These are phyloP conservation scores for Strigomonas culicis DNA, from an alignment of 208 protist genomes.

Conservation along the genomic window DNA sequence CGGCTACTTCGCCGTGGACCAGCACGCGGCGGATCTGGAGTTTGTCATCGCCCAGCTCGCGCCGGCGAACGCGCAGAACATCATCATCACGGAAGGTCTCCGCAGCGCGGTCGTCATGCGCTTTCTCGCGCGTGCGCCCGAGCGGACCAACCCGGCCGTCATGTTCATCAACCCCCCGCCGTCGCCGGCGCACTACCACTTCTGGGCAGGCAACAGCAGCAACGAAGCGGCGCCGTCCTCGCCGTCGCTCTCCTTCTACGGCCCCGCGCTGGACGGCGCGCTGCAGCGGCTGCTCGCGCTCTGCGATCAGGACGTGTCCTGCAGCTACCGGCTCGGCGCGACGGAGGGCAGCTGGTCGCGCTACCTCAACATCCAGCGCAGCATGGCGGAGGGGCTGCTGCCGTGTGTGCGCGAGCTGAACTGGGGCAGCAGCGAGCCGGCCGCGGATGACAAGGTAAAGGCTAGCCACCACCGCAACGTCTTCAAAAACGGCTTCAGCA, in stretches of 20 bases:
- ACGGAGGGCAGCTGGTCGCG: slow-evolving; percentile 34
- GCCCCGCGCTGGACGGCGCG: slow-evolving; percentile 25
- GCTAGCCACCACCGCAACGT: slow-evolving; percentile 1
- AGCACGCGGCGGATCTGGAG: slow-evolving; percentile 31
- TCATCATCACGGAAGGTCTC: slow-evolving; percentile 47
- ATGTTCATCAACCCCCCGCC: slow-evolving; percentile 31
- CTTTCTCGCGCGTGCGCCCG: slow-evolving; percentile 16
- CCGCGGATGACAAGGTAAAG: not conserved
- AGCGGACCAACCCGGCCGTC: slow-evolving; percentile 21
- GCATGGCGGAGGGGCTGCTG: slow-evolving; percentile 27
- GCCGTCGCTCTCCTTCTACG: slow-evolving; percentile 21
- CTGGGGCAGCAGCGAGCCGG: slow-evolving; percentile 21
- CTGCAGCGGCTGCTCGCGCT: slow-evolving; percentile 33
- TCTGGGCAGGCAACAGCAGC: not conserved
- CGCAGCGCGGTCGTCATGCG: slow-evolving; percentile 34
- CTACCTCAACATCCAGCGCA: slow-evolving; percentile 23
- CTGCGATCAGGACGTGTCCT: slow-evolving; percentile 35
- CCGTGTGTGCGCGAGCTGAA: slow-evolving; percentile 35
- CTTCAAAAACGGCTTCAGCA: too few species aligned
- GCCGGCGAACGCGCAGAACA: slow-evolving; percentile 22
- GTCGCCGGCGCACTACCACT: slow-evolving; percentile 1
- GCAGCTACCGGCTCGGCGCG: slow-evolving; percentile 37
- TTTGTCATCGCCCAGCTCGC: slow-evolving; percentile 31
- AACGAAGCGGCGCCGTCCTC: too few species aligned
- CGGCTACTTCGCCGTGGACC: slow-evolving; percentile 19